phyloP scores from a whole-genome alignment of 2,329 filamentous ascomycete species.

The Immersiporthe knoxdaviesiana region DNA sequence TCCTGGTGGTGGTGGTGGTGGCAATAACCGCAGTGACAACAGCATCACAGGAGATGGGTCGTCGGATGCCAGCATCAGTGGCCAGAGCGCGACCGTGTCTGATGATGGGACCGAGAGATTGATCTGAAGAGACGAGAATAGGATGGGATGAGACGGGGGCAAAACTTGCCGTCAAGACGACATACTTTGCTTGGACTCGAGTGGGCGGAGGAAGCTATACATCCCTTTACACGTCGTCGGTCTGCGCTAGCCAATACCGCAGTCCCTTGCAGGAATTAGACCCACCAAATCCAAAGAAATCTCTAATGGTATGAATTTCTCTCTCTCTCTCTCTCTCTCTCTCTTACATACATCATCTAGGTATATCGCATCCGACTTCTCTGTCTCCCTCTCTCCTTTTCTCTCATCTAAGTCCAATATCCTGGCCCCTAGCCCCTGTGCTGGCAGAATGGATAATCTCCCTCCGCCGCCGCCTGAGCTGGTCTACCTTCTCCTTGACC shows the following conservation, averaged over 20 bases:
- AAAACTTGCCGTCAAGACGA: not conserved
- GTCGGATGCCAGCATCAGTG: slow-evolving; percentile 18
- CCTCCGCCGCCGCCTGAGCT: slow-evolving; percentile 41
- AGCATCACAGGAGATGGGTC: slow-evolving; percentile 4
- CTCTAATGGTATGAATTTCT: not conserved
- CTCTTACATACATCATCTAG: not conserved
- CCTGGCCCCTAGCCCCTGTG: slow-evolving; percentile 8
- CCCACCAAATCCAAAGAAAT: not conserved
- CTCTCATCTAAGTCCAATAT: slow-evolving; percentile 22
- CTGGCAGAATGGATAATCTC: slow-evolving; percentile 11
- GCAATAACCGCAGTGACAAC: not conserved
- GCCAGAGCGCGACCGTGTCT: slow-evolving; percentile 9
- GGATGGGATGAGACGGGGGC: not conserved
- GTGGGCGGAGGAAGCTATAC: not conserved
- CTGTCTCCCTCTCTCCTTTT: no score
- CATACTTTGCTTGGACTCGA: not conserved
- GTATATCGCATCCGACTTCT: not conserved
- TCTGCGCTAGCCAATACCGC: not conserved
- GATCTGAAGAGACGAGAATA: not conserved
- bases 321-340: no score
- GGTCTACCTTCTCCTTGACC: slow-evolving; percentile 47
- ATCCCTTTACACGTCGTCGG: not conserved
- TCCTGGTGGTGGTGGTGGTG: slow-evolving; percentile 13
- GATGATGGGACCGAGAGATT: slow-evolving; percentile 20
- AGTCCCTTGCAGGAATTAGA: not conserved